Evolutionary conservation across 176 grass and related monocot species (phyloP), one percentile per base, ranked within the genome.

Genomic region (Zoysia japonica): DNA sequence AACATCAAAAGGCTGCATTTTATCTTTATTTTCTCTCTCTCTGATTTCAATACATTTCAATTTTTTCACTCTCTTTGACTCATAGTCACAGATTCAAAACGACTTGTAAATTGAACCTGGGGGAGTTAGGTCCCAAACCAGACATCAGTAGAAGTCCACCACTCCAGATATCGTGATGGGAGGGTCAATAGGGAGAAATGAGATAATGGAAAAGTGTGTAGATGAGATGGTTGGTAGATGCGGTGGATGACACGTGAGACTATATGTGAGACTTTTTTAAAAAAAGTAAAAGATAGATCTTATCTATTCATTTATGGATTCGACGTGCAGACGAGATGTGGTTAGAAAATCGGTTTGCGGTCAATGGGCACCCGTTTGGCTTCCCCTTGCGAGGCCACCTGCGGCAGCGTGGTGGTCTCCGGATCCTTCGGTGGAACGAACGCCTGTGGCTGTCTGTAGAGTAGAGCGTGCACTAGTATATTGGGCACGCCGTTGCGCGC

Each of bases 61-160:
- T 28, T 28, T 28, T 28, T 28, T 28, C 28, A 28, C 28, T 28
- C 28, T 28, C 28, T 0, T 28, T 28, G 17, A 41, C 42, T 67
- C 68, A 0, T 28, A 28, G 28, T 0, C 28, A 28, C 28, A 28
- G 0, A 28, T 0, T 28, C 28, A 28, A 28, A 28, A 28, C 28
- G 28, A 28, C 70, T 46, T 56, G 47, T n/a, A 63, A 13, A 14
- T 62, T 59, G 45, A 72, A 15, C 14, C 11, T 73, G 16, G 65
- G 44, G 69, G 63, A 11, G 38, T 78, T 65, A 53, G 67, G 43
- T 28, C 28, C 28, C 28, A 75, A 42, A 49, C n/a, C 5, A 47
- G n/a, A 45, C 47, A 47, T 98, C 63, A 98, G 85, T 89, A 94
- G 68, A 97, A 97, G 74, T 93, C 92, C 44, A 98, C 12, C 0